Conservation (phyloP, 78 protist genomes). For the Guillardia theta region DNA sequence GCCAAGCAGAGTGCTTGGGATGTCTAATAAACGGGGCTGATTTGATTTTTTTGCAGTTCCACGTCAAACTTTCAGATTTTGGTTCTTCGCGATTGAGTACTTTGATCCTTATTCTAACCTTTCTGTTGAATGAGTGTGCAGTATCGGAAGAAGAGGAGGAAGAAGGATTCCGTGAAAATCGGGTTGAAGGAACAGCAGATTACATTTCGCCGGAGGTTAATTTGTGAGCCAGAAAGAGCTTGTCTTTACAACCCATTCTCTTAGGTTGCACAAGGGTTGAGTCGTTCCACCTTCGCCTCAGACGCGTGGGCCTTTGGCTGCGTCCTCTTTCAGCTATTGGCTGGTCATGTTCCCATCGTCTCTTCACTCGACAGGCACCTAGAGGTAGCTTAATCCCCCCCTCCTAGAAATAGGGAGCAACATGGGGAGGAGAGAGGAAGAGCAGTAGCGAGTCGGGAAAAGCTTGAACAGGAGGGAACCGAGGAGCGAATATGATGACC, state of each 20-base stretch:
- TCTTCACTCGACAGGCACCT: no score
- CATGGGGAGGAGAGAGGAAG: no score
- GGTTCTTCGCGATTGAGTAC: not conserved
- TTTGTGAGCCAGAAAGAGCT: not conserved
- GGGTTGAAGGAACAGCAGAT: not conserved
- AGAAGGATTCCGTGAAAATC: not conserved
- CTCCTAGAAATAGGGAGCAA: no score
- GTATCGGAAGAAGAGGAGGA: not conserved
- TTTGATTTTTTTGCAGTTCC: not conserved
- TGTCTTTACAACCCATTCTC: not conserved
- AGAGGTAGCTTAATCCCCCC: no score
- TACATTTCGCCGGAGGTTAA: not conserved
- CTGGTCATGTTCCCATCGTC: not conserved
- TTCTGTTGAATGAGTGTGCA: no score
- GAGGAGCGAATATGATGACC: no score
- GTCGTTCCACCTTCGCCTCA: not conserved
- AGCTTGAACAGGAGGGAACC: no score
- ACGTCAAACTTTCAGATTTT: not conserved
- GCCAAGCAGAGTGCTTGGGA: no score
- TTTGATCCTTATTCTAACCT: not conserved
- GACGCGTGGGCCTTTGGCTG: conserved; percentile 21
- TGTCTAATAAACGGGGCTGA: no score
- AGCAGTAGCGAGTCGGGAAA: no score
- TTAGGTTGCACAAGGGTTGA: not conserved
- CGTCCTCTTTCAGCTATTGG: not conserved